These are phyloP conservation scores for Pseudocercospora eumusae DNA, from an alignment of 2,329 filamentous ascomycete species.

Conservation along the genomic window DNA sequence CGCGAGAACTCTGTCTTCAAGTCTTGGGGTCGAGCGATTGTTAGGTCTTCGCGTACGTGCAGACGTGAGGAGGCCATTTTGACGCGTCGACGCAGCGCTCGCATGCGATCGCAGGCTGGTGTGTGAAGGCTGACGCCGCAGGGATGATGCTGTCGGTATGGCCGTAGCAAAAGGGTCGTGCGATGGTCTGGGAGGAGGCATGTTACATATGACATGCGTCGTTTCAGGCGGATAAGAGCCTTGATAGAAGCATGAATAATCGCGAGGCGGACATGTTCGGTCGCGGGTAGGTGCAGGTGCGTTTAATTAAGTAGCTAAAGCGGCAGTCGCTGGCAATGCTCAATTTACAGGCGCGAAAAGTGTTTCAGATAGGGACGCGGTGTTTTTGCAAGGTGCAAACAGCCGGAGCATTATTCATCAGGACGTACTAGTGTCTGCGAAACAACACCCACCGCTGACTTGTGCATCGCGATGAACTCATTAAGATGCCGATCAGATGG, in stretches of 20 bases:
- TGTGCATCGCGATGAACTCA: no score
- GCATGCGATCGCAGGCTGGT: constrained; percentile 32
- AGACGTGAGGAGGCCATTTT: constrained; percentile 33
- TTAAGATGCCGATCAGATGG: background rate
- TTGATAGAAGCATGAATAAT: constrained; percentile 3
- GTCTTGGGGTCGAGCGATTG: constrained; percentile 30
- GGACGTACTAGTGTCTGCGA: background rate
- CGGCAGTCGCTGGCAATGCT: background rate
- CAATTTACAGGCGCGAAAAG: background rate
- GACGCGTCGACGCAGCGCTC: constrained; percentile 29
- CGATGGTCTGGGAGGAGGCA: constrained; percentile 19
- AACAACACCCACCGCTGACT: no score
- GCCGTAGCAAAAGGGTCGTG: constrained; percentile 33
- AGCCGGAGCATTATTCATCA: no score
- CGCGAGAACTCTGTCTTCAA: constrained; percentile 34
- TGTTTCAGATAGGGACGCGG: background rate
- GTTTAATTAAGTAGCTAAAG: no score
- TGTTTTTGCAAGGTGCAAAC: background rate
- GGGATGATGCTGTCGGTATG: constrained; percentile 20
- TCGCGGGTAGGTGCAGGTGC: background rate
- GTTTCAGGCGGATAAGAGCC: background rate
- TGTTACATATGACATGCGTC: background rate
- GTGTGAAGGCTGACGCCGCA: constrained; percentile 30
- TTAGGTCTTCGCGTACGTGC: constrained; percentile 30
- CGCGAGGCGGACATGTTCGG: background rate